Percentiles rank a stretch among this genome's conserved stretches.
phyloP scores from a whole-genome alignment of 768 basidiomycete genomes.

The Lactarius psammicola region DNA sequence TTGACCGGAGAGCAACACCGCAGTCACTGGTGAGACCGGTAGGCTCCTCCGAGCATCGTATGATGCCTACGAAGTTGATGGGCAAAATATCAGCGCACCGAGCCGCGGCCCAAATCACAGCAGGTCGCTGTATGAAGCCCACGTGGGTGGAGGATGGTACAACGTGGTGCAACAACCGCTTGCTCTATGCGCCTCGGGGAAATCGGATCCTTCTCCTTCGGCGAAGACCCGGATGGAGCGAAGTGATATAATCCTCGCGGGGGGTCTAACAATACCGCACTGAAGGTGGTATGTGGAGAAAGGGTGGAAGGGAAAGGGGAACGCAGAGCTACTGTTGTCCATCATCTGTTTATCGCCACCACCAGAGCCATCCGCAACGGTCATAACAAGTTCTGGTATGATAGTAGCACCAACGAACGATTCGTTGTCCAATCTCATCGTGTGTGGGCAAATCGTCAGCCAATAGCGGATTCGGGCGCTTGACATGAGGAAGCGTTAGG shows the following conservation, averaged over 20 bases:
- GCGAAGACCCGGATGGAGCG: not conserved
- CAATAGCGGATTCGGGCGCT: not conserved
- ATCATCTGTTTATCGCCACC: not conserved
- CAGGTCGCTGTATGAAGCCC: not conserved
- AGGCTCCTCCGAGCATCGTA: not conserved
- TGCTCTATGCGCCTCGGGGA: not conserved
- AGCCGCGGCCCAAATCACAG: not conserved
- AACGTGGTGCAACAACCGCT: not conserved
- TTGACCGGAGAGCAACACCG: not conserved
- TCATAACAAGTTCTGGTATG: not conserved
- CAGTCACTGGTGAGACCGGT: not conserved
- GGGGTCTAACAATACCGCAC: not conserved
- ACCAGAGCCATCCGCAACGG: not conserved
- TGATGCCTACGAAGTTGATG: not conserved
- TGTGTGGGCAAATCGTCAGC: not conserved
- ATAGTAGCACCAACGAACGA: not conserved
- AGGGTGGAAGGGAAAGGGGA: not conserved
- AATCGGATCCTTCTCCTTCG: not conserved
- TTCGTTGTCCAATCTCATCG: not conserved
- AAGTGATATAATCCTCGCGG: too few species aligned
- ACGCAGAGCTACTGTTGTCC: not conserved
- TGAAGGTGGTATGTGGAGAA: not conserved
- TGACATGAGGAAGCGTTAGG: not conserved
- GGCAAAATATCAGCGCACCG: not conserved
- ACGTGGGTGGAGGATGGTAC: not conserved